Conservation (phyloP, 192 early-diverging fungal species). For the Mortierella alpina region DNA sequence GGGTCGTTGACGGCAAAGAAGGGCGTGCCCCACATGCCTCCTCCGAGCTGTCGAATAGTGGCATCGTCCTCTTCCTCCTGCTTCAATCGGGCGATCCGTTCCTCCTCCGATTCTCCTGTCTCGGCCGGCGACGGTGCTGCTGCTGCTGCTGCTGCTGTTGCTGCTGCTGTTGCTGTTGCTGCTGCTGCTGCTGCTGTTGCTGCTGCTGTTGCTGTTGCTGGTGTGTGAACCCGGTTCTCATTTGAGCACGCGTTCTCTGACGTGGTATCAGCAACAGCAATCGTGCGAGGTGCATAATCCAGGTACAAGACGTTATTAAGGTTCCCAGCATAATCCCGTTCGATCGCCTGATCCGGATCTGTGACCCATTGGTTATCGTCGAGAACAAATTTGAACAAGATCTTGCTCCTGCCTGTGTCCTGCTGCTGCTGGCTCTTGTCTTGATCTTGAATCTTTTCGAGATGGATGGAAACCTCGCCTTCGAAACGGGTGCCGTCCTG, state of each 20-base stretch:
- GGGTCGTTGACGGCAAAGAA: conserved; percentile 39
- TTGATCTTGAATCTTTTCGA: not conserved
- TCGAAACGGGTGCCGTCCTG: conserved; percentile 18
- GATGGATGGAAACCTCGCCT: conserved; percentile 4
- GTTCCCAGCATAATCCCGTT: conserved; percentile 42
- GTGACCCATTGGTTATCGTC: conserved; percentile 40
- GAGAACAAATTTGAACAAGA: conserved; percentile 51
- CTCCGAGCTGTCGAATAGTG: conserved; percentile 27
- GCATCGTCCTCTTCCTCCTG: conserved; percentile 36
- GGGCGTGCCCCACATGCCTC: conserved; percentile 39
- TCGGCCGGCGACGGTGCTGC: not conserved
- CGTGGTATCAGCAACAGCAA: not conserved
- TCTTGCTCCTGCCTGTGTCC: conserved; percentile 12
- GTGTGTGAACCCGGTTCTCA: not conserved
- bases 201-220: not conserved
- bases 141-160: not conserved
- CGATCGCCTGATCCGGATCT: conserved; percentile 22
- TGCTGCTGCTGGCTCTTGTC: conserved; percentile 1
- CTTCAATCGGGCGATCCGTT: conserved; percentile 25
- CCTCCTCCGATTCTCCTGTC: conserved; percentile 20
- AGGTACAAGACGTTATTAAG: conserved; percentile 36
- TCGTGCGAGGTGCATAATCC: not conserved
- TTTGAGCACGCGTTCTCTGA: not conserved
- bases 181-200: not conserved
- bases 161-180: not conserved